Evolutionary conservation across 1,284 basidiomycete genomes (phyloP), one percentile per base, ranked within the genome.

Genomic region (Inonotus obliquus): DNA sequence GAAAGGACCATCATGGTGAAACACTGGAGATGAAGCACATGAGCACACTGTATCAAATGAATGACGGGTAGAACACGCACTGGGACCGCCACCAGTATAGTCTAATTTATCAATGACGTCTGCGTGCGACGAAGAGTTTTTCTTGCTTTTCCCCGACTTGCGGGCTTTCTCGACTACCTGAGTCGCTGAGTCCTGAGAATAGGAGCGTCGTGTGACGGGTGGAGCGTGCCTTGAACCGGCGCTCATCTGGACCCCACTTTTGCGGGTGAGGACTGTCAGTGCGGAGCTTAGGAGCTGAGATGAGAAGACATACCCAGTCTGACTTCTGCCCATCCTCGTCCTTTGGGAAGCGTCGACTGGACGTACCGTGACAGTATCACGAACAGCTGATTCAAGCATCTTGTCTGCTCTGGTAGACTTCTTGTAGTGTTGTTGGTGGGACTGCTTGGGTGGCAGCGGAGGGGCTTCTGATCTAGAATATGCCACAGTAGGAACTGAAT

Each of bases 1-100:
- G 71, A 93, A 93, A 6, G 91, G 91, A 25, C 91, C 91, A 69
- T 93, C 91, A 68, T 93, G 91, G 70, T 93, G 91, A 75, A 92
- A 91, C 83, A 90, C 90, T 92, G 66, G 48, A 37, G 23, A 44
- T 32, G 38, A 39, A 54, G 53, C 57, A 51, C 63, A 59, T 58
- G 60, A 64, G 45, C 66, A 61, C 63, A 48, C 59, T 52, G 48
- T 60, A 9, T 32, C 32, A 32, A 32, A 32, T 32, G 9, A 9
- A 32, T 32, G 32, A 4, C 4, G 32, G 32, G 9, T 9, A 32
- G 54, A 60, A 64, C 39, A 81, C 86, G 67, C 69, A 92, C 89
- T 91, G 62, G 87, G 84, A 14, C 90, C 90, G 51, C 90, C 87
- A 58, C 85, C 82, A 47, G 82, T 81, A 62, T 81, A 83, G 72